Conservation (phyloP, 2,329 filamentous ascomycete species). For the Aspergillus tamarii region DNA sequence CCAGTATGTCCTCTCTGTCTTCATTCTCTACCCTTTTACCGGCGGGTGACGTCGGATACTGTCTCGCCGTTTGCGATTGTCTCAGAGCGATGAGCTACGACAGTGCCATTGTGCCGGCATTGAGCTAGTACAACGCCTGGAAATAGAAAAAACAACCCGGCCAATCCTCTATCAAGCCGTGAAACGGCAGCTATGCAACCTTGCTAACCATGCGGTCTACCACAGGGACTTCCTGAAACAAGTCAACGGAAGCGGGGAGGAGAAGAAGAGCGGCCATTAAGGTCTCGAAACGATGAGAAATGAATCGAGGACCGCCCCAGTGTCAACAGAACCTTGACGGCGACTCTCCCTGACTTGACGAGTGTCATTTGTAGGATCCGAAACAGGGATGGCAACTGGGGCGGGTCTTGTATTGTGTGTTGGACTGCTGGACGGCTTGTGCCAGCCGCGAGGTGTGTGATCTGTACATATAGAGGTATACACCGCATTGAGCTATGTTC, state of each 20-base stretch:
- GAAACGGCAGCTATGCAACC: neutral
- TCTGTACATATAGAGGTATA: slow-evolving; percentile 36
- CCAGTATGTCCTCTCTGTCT: slow-evolving; percentile 54
- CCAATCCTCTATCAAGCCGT: neutral
- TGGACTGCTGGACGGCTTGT: slow-evolving; percentile 8
- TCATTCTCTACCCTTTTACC: neutral
- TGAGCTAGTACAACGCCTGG: neutral
- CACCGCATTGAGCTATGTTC: slow-evolving; percentile 22
- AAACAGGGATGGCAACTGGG: slow-evolving; percentile 2
- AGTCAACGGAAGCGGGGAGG: slow-evolving; percentile 46
- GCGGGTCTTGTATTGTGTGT: slow-evolving; percentile 8
- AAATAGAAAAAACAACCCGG: neutral
- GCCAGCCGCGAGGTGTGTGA: slow-evolving; percentile 19
- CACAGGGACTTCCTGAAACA: slow-evolving; percentile 55
- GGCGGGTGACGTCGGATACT: neutral
- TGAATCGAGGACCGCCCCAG: slow-evolving; percentile 14
- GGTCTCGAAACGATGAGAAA: slow-evolving; percentile 8
- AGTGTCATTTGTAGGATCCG: slow-evolving; percentile 2
- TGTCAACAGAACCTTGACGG: neutral
- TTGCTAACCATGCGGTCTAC: neutral
- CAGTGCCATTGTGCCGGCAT: neutral
- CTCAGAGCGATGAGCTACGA: neutral
- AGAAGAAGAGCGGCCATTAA: slow-evolving; percentile 50
- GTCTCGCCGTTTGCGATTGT: neutral
- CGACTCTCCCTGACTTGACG: neutral